phyloP scores from a whole-genome alignment of 495 filamentous ascomycete species.

The Neurospora pannonica region DNA sequence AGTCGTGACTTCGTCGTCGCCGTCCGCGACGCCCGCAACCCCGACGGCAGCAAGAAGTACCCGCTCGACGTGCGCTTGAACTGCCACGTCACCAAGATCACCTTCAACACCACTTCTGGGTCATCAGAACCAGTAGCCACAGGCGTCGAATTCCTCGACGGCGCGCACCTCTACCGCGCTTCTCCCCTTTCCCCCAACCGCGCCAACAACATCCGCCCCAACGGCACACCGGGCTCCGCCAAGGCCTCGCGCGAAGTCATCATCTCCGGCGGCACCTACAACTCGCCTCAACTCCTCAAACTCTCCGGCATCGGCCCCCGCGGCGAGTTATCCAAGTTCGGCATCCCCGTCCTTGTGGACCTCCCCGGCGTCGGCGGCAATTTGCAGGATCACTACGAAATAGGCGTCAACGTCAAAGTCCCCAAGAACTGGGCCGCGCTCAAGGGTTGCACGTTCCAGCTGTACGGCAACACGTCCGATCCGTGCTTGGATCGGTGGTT shows the following conservation, averaged over 20 bases:
- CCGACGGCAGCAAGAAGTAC: constrained; percentile 46
- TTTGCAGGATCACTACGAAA: constrained; percentile 57
- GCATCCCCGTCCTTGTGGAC: constrained; percentile 44
- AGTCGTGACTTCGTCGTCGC: constrained; percentile 47
- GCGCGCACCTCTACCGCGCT: constrained; percentile 50
- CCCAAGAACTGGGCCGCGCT: constrained; percentile 34
- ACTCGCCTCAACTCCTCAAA: constrained; percentile 55
- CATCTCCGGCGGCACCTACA: constrained; percentile 49
- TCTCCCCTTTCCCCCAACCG: constrained; percentile 31
- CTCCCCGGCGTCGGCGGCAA: constrained; percentile 57
- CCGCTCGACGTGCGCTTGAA: constrained; percentile 50
- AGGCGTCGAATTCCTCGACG: constrained; percentile 55
- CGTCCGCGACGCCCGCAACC: constrained; percentile 39
- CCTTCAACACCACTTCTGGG: constrained; percentile 33
- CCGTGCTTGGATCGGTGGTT: constrained; percentile 43
- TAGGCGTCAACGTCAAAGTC: constrained; percentile 34
- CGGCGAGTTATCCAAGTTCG: constrained; percentile 34
- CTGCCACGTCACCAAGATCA: constrained; percentile 50
- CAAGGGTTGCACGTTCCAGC: constrained; percentile 36
- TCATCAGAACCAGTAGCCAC: constrained; percentile 39
- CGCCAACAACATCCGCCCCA: neutral
- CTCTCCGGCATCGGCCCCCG: constrained; percentile 51
- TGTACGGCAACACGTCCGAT: constrained; percentile 29
- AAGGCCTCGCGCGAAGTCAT: constrained; percentile 52
- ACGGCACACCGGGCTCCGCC: constrained; percentile 35